These are phyloP conservation scores for Fusarium camptoceras DNA, from an alignment of 2,329 filamentous ascomycete species.

Conservation along the genomic window DNA sequence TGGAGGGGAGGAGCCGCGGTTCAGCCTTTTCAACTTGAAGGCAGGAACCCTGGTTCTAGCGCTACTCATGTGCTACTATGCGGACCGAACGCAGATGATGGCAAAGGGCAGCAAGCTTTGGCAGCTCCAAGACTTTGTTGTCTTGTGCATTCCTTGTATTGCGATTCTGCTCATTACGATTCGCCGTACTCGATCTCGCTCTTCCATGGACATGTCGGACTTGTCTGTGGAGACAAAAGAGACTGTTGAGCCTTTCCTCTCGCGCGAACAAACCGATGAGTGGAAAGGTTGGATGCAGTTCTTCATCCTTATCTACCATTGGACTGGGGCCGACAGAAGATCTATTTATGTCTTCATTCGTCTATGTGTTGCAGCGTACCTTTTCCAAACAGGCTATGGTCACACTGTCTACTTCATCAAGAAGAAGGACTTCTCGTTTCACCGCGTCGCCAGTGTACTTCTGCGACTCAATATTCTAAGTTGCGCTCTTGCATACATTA, in stretches of 20 bases:
- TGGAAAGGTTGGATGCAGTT: slow-evolving; percentile 75
- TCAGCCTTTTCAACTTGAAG: slow-evolving; percentile 33
- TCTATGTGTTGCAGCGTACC: slow-evolving; percentile 65
- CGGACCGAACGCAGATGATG: slow-evolving; percentile 44
- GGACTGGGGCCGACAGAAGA: slow-evolving; percentile 60
- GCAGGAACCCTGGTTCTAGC: slow-evolving; percentile 38
- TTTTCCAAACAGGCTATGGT: slow-evolving; percentile 71
- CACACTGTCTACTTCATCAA: slow-evolving; percentile 69
- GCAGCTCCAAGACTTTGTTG: slow-evolving; percentile 27
- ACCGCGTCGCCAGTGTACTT: slow-evolving; percentile 62
- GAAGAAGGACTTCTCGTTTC: slow-evolving; percentile 66
- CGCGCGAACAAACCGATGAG: slow-evolving; percentile 65
- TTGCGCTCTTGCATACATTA: slow-evolving; percentile 63
- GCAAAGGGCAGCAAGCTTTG: slow-evolving; percentile 36
- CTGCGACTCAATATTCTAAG: slow-evolving; percentile 68
- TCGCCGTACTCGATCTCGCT: slow-evolving; percentile 8
- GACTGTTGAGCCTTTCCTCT: not conserved
- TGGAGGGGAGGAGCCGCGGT: not conserved
- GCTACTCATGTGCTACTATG: slow-evolving; percentile 41
- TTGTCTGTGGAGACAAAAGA: not conserved
- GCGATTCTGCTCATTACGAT: slow-evolving; percentile 21
- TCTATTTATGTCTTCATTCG: slow-evolving; percentile 66
- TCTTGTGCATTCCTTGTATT: slow-evolving; percentile 13
- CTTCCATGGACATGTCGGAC: accelerated
- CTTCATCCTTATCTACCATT: slow-evolving; percentile 65